Conservation (phyloP, 345 rosid species). For the Gossypium australe region DNA sequence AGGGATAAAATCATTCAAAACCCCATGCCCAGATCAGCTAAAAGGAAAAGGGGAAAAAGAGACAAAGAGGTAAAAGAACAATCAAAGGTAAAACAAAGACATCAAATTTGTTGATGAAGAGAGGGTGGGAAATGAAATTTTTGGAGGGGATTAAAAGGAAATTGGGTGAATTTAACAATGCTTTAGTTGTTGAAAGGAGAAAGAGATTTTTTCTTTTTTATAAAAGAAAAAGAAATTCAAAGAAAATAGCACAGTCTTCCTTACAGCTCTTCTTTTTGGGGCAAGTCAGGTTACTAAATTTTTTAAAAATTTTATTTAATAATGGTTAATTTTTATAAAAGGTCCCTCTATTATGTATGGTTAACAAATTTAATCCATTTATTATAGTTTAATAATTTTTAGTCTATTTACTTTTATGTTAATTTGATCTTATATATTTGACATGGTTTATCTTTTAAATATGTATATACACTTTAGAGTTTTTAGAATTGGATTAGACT, state of each 20-base stretch:
- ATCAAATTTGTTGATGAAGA: background rate
- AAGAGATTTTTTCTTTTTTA: background rate
- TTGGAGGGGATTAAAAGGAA: too few species aligned
- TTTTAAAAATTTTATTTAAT: too few species aligned
- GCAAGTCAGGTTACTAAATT: background rate
- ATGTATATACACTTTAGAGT: too few species aligned
- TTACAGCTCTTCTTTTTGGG: conserved; percentile 17
- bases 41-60: conserved; percentile 4
- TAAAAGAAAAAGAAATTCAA: background rate
- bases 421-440: too few species aligned
- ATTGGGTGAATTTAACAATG: conserved; percentile 1
- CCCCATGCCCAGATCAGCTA: conserved; percentile 27
- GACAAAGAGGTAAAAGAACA: background rate
- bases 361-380: too few species aligned
- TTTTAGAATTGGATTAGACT: too few species aligned
- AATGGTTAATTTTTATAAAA: too few species aligned
- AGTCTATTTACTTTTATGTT: too few species aligned
- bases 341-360: too few species aligned
- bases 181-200: background rate
- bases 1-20: conserved; percentile 24
- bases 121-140: too few species aligned
- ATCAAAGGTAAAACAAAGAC: conserved; percentile 12
- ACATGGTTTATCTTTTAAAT: too few species aligned
- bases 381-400: too few species aligned
- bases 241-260: conserved; percentile 8